Conservation (phyloP, 2,329 filamentous ascomycete species). For the Cladosporium sp. region DNA sequence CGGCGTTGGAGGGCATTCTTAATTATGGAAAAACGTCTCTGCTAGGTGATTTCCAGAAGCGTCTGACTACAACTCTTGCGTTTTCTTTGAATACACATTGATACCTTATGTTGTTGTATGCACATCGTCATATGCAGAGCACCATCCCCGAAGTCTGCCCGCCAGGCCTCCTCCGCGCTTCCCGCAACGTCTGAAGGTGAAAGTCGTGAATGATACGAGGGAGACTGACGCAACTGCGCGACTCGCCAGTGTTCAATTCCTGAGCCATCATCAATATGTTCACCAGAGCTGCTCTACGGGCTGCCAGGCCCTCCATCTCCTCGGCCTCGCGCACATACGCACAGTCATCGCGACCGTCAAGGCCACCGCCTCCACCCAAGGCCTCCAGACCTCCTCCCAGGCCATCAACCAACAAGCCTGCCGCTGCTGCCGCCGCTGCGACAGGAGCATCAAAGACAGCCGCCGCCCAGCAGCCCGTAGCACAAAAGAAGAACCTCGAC, state of each 20-base stretch:
- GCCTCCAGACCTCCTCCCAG: slow-evolving; percentile 13
- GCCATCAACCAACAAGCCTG: slow-evolving; percentile 8
- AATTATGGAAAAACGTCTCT: background rate
- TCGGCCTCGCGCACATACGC: slow-evolving; percentile 17
- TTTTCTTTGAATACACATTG: background rate
- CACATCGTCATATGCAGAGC: background rate
- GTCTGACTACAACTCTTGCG: background rate
- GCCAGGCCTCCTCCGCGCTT: slow-evolving; percentile 4
- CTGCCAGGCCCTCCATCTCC: slow-evolving; percentile 15
- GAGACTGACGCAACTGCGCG: slow-evolving; percentile 15
- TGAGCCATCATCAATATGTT: slow-evolving; percentile 16
- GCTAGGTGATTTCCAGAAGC: background rate
- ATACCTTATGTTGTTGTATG: background rate
- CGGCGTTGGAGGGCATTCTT: background rate
- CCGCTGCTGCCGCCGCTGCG: slow-evolving; percentile 9
- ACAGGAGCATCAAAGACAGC: slow-evolving; percentile 5
- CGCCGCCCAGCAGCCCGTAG: slow-evolving; percentile 33
- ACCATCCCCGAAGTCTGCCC: background rate
- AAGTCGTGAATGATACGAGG: background rate
- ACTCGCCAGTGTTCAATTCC: slow-evolving; percentile 7
- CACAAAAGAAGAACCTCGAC: slow-evolving; percentile 35
- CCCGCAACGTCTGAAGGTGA: slow-evolving; percentile 8
- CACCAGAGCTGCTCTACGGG: slow-evolving; percentile 19
- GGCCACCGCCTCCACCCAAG: slow-evolving; percentile 19
- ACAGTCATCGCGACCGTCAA: slow-evolving; percentile 19